These are phyloP conservation scores for Acanthamoeba healyi DNA, from an alignment of 208 protist genomes.

Conservation along the genomic window DNA sequence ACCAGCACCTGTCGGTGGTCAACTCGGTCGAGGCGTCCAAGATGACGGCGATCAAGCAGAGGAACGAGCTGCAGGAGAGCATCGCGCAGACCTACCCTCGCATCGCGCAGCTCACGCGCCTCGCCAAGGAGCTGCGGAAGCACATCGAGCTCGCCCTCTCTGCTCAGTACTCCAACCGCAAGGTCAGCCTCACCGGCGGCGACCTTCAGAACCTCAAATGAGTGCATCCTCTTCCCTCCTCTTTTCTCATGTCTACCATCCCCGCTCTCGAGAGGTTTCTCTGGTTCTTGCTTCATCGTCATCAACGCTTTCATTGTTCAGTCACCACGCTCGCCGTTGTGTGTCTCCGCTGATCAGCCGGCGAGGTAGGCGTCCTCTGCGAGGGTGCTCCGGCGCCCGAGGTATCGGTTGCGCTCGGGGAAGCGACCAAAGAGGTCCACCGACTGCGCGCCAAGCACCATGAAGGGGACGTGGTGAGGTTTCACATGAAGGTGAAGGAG, in stretches of 20 bases:
- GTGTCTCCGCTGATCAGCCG: background rate
- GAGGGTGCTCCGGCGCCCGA: background rate
- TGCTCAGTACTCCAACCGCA: constrained; percentile 6
- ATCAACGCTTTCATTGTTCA: background rate
- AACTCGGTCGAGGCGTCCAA: constrained; percentile 20
- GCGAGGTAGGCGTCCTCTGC: constrained; percentile 49
- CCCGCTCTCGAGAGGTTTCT: background rate
- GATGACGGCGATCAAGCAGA: background rate
- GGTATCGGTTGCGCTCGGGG: constrained; percentile 55
- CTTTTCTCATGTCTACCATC: background rate
- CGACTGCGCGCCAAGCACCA: no score
- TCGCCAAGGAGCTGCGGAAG: background rate
- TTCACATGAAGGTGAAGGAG: no score
- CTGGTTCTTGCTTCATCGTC: no score
- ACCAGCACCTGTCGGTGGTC: constrained; percentile 1
- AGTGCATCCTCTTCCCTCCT: background rate
- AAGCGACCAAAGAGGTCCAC: constrained; percentile 44
- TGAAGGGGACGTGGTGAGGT: no score
- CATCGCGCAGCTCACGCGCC: constrained; percentile 15
- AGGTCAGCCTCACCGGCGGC: constrained; percentile 45
- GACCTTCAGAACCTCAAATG: constrained; percentile 49
- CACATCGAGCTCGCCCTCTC: constrained; percentile 47
- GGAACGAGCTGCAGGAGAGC: constrained; percentile 53
- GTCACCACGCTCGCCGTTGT: no score
- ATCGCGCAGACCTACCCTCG: constrained; percentile 34